Conservation (phyloP, 306 rosid genomes). For the Luffa acutangula region DNA sequence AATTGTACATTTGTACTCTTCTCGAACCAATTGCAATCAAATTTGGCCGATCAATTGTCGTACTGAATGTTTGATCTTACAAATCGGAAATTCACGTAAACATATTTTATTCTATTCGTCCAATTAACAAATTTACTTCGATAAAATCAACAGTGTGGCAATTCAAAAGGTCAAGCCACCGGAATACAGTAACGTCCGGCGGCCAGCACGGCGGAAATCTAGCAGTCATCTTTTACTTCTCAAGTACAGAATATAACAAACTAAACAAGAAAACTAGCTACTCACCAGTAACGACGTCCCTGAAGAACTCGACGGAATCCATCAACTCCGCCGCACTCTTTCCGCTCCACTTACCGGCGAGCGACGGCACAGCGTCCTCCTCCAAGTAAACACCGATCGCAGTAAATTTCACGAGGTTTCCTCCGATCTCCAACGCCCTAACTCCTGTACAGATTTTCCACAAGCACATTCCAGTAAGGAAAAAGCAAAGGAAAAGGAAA, state of each 20-base stretch:
- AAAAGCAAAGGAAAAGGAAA: neutral
- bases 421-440: conserved; percentile 50
- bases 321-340: conserved; percentile 31
- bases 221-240: no score
- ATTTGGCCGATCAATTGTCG: neutral
- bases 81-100: neutral
- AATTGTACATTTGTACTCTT: neutral
- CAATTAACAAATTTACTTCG: neutral
- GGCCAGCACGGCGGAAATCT: neutral
- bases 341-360: conserved; percentile 55
- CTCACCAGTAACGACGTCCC: conserved; percentile 48
- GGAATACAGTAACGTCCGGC: neutral
- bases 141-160: neutral
- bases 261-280: neutral
- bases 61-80: neutral
- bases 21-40: neutral
- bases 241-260: neutral
- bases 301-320: conserved; percentile 52
- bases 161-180: neutral
- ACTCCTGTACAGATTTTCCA: conserved; percentile 25
- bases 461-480: no score
- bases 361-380: conserved; percentile 36
- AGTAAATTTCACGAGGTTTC: conserved; percentile 53
- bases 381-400: conserved; percentile 66
- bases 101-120: neutral